Conservation (phyloP, 345 rosid genomes). For the Jatropha curcas region DNA sequence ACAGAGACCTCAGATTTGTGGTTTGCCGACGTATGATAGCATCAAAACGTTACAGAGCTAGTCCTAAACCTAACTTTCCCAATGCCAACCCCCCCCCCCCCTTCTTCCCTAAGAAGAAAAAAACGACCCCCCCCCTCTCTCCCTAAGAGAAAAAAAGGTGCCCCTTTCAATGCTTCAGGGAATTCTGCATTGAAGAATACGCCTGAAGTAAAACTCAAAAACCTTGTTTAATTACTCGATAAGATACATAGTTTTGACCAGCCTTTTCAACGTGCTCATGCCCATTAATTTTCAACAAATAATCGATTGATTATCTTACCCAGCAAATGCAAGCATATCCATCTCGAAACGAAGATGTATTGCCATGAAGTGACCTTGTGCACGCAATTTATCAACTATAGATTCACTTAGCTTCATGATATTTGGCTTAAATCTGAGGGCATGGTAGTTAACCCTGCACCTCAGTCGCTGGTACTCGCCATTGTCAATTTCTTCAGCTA, state of each 20-base stretch:
- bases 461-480: constrained; percentile 93
- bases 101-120: too few relatives aligned
- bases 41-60: too few relatives aligned
- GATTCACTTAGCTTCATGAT: constrained; percentile 89
- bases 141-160: too few relatives aligned
- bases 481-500: constrained; percentile 92
- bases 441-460: constrained; percentile 98
- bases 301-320: constrained; percentile 54
- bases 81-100: too few relatives aligned
- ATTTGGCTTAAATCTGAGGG: constrained; percentile 87
- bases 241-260: neutral
- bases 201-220: neutral
- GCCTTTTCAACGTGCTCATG: neutral
- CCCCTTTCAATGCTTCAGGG: neutral
- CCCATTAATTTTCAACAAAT: neutral
- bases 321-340: constrained; percentile 99
- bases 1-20: too few relatives aligned
- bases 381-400: constrained; percentile 90
- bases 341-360: constrained; percentile 99
- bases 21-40: too few relatives aligned
- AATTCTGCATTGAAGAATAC: neutral
- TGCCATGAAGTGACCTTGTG: constrained; percentile 98
- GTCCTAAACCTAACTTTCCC: neutral
- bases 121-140: too few relatives aligned
- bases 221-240: neutral